A percentile compares a stretch with the other conserved stretches of the same genome.
Conservation (phyloP, 176 grass and related monocot species). For the Bothriochloa decipiens region DNA sequence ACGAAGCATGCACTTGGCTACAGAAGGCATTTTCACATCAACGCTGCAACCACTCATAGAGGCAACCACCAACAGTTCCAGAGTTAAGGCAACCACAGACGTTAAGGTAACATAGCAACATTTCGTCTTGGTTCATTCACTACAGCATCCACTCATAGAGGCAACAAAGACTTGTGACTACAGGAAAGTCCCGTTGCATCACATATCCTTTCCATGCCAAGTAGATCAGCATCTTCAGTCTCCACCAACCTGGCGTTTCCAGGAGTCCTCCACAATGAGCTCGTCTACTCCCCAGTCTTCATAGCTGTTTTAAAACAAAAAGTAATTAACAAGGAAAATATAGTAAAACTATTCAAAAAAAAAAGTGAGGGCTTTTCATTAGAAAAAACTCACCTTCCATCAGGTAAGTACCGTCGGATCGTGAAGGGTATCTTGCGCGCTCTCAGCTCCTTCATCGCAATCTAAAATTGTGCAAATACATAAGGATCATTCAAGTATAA, state of each 20-base stretch:
- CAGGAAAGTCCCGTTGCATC: too few relatives aligned
- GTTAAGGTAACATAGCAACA: too few relatives aligned
- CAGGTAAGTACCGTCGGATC: slow-evolving; percentile 77
- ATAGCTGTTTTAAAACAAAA: slow-evolving; percentile 48
- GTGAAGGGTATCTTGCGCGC: slow-evolving; percentile 88
- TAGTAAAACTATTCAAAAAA: not conserved
- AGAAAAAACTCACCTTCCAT: slow-evolving; percentile 61
- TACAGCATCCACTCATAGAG: too few relatives aligned
- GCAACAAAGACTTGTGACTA: too few relatives aligned
- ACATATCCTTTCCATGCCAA: too few relatives aligned
- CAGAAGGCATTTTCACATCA: too few relatives aligned
- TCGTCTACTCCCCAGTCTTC: slow-evolving; percentile 84
- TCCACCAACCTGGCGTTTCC: slow-evolving; percentile 77
- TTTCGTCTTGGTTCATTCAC: too few relatives aligned
- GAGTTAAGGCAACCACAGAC: too few relatives aligned
- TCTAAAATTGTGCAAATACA: slow-evolving; percentile 54
- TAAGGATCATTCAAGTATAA: slow-evolving; percentile 6
- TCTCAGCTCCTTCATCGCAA: slow-evolving; percentile 89
- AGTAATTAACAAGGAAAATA: slow-evolving; percentile 1
- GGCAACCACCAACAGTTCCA: too few relatives aligned
- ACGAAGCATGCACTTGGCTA: too few relatives aligned
- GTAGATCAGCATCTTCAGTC: slow-evolving; percentile 35
- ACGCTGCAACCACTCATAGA: too few relatives aligned
- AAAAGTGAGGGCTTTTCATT: not conserved
- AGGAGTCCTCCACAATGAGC: slow-evolving; percentile 87